Evolutionary conservation across 108 stramenopile species (phyloP), one percentile per base, ranked within the genome.

Genomic region (Skeletonema grethae): DNA sequence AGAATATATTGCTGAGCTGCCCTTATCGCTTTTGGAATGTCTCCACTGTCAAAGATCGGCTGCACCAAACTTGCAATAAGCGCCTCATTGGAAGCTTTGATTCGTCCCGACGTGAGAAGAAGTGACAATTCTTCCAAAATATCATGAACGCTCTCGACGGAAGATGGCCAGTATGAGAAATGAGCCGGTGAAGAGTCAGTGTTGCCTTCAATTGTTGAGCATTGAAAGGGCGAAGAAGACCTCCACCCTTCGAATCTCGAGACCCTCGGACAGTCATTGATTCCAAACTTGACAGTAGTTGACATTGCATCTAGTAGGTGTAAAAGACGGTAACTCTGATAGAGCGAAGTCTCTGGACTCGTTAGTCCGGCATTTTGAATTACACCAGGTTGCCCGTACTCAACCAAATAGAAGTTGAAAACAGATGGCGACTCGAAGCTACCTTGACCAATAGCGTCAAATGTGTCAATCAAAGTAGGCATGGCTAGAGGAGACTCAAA

Each of bases 371-470:
- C 77, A 25, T 32, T 10, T 25, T 56, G 34, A 18, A 77, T 29
- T 3, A 7, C 24, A 35, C 83, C 78, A 35, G 65, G 28, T 43
- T 87, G 74, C 2, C 53, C n/a, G 58, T 77, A 87, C 28, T 86
- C 85, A 6, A 88, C 86, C 1, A 76, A 39, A 66, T 86, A 92
- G 53, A 83, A 92, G 10, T 82, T 83, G 65, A 89, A 92, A 2
- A 92, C 84, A 32, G 63, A 62, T 22, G 86, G 88, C 11, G 73
- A 50, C 61, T 85, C 72, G 60, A 79, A 76, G 31, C 58, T 36
- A 15, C 58, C 61, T 69, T 80, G 30, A 22, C 88, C 90, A 29
- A 88, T 82, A 8, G 38, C 43, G 55, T 70, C 69, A 18, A 67
- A 50, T n/a, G 84, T 22, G 12, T 68, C 43, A 53, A 53, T 4